Base-by-base conservation (phyloP, 768 basidiomycete species). In the Suillus americanus region DNA sequence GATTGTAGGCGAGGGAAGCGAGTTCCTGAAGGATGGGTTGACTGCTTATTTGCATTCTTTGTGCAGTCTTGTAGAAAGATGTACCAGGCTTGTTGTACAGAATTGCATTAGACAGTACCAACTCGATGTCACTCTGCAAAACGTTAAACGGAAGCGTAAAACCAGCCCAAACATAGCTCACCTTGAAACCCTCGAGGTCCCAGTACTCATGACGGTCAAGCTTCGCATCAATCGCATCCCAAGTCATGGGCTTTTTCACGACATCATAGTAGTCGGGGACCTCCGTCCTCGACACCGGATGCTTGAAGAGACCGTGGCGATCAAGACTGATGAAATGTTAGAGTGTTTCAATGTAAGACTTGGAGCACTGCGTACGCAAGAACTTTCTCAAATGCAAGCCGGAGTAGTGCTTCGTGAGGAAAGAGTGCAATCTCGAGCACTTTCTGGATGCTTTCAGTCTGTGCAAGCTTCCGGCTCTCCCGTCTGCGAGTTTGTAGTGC, bases 221-320 rank as follows among this genome's bases (percentile, higher is more conserved):
- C 74, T 93, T 97, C 35, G 78, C 76, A 54, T 93, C 89, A 71
- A 99, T 97, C 35, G 81, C 82, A 14, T 81, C 82, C 88, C 96
- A 95, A 65, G 89, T 90, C 94, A 97, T 97, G 0, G 97, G 97
- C 4, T 83, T 79, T 70, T 87, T 83, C 71, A 99, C 83, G 41
- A 97, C 81, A 54, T 94, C 90, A 71, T 91, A 94, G 74, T 99
- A 99, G 72, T 98, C 96, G 1, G 92, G 92, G 0, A 96, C 94
- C 46, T 91, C 86, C 1, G 77, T 79, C 68, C 81, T 88, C 48
- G 88, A 89, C 43, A 98, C 95, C 0, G 96, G 94, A 65, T 89
- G 86, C 65, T 86, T 86, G 78, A 99, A 99, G 66, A 88, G 82
- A 51, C 89, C 89, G 6, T 84, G 79, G 20, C 86, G 84, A 72